A percentile compares a stretch with the other conserved stretches of the same genome.
Evolutionary conservation across 306 rosid species (phyloP).

Genomic region (Gastrolobium bilobum): DNA sequence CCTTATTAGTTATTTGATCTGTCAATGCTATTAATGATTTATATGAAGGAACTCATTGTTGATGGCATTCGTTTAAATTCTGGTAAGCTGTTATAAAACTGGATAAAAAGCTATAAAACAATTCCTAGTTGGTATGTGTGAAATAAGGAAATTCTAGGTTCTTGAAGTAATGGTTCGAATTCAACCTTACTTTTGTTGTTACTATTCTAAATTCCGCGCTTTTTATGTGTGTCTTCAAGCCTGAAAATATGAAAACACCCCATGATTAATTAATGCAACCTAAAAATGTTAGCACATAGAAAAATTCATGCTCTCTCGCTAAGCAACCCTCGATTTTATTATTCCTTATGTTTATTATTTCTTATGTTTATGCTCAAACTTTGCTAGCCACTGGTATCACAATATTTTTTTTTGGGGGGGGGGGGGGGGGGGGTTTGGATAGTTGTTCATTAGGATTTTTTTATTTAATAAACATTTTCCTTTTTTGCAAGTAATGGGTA

Average conservation of each 20-base stretch:
- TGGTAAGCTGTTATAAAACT: constrained; percentile 1
- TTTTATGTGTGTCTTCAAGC: not conserved
- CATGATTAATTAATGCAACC: not conserved
- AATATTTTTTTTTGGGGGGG: too few species aligned
- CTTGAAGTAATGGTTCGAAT: constrained; percentile 33
- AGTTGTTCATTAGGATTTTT: not conserved
- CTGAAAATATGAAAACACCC: not conserved
- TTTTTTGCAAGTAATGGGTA: not conserved
- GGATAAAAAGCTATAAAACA: not conserved
- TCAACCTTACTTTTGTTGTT: not conserved
- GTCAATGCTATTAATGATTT: too few species aligned
- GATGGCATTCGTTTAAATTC: constrained; percentile 7
- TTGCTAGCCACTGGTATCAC: too few species aligned
- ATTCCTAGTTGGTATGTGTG: not conserved
- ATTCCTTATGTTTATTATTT: too few species aligned
- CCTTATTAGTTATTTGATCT: not conserved
- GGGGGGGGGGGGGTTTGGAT: too few species aligned
- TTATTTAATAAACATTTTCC: not conserved
- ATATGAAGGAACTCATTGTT: not conserved
- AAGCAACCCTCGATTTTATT: not conserved
- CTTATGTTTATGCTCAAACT: not conserved
- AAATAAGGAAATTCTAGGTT: not conserved
- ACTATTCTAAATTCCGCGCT: not conserved
- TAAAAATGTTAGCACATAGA: not conserved
- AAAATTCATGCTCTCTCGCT: not conserved